Conservation (phyloP, 2,329 filamentous ascomycete genomes). For the Cercospora zeae-maydis region DNA sequence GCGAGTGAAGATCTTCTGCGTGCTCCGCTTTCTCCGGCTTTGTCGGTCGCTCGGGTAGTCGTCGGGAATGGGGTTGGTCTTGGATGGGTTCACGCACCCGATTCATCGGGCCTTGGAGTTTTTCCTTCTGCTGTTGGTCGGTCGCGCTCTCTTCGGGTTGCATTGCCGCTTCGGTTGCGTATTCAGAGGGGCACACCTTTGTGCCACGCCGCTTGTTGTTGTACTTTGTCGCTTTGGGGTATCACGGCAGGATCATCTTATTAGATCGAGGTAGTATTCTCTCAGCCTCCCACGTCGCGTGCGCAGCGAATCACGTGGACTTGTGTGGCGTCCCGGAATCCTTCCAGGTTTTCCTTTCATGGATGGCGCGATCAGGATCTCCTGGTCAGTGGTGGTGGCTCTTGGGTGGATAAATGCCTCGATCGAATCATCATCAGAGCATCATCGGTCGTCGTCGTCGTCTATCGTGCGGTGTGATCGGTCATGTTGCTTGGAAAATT, state of each 20-base stretch:
- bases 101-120: not conserved
- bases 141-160: not conserved
- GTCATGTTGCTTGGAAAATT: not conserved
- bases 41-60: slow-evolving; percentile 2
- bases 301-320: not conserved
- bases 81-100: not conserved
- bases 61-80: not conserved
- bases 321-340: not conserved
- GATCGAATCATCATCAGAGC: slow-evolving; percentile 1
- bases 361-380: not conserved
- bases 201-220: not conserved
- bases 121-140: not conserved
- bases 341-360: not conserved
- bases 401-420: not conserved
- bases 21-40: not conserved
- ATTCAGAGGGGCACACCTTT: not conserved
- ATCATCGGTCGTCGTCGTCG: not conserved
- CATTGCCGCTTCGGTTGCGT: not conserved
- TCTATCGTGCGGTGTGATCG: not conserved
- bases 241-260: not conserved
- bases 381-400: not conserved
- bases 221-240: not conserved
- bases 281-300: not conserved
- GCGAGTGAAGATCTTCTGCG: not conserved
- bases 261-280: not conserved